Percentiles rank a stretch among this genome's conserved stretches.
These are phyloP conservation scores for Euphorbia tirucalli DNA, from an alignment of 345 rosid genomes.

Conservation along the genomic window DNA sequence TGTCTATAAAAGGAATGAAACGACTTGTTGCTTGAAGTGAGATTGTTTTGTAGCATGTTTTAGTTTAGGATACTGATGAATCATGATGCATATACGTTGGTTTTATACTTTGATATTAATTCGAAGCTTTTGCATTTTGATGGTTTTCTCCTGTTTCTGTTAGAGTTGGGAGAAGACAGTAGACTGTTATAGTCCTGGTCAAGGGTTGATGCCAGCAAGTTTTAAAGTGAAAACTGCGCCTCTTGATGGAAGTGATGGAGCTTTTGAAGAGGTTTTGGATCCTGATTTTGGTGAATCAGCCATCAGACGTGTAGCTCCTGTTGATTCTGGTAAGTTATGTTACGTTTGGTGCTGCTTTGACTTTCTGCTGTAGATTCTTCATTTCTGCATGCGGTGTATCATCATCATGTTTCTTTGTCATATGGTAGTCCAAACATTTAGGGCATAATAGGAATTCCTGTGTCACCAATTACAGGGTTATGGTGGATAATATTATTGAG, in stretches of 20 bases:
- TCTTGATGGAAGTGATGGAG: slow-evolving; percentile 57
- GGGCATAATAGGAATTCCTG: not conserved
- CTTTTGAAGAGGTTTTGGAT: slow-evolving; percentile 76
- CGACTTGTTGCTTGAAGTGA: not conserved
- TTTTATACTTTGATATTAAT: not conserved
- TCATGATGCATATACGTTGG: not conserved
- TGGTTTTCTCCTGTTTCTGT: slow-evolving; percentile 24
- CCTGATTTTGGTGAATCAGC: slow-evolving; percentile 98
- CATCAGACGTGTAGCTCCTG: slow-evolving; percentile 96
- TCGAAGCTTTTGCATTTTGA: not conserved
- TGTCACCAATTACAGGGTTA: slow-evolving; percentile 44
- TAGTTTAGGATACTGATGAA: not conserved
- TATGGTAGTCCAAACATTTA: not conserved
- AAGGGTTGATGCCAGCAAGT: slow-evolving; percentile 96
- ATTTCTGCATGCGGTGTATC: not conserved
- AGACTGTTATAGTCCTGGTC: slow-evolving; percentile 96
- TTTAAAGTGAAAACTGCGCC: slow-evolving; percentile 76
- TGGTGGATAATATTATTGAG: slow-evolving; percentile 96
- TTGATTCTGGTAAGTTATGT: slow-evolving; percentile 68
- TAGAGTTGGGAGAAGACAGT: slow-evolving; percentile 99
- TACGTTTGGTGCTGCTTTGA: not conserved
- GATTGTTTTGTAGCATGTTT: not conserved
- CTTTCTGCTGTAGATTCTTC: not conserved
- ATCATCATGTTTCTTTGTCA: not conserved
- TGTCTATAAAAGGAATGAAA: not conserved